Base-by-base conservation (phyloP, 345 rosid genomes). In the Salix caprea region DNA sequence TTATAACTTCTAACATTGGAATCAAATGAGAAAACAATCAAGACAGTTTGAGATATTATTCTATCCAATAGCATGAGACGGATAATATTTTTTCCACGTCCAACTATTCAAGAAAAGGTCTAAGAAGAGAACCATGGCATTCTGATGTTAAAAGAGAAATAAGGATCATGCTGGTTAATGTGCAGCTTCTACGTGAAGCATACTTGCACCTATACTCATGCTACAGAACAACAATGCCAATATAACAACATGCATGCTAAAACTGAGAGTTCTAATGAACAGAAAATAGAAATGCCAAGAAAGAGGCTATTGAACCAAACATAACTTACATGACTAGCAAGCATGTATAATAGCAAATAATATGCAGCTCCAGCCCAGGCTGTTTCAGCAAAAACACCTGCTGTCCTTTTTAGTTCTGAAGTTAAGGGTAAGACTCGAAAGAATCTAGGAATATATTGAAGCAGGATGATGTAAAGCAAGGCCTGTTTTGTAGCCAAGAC, bases 331-430 rank as follows among this genome's bases (percentile, higher is more conserved):
- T 96, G 99, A 88, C 99, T 96, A 48, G 96, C 97, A 74, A 96
- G 98, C 97, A 96, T 91, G 90, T 93, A 96, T 71, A 93, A 76
- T 26, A 96, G 90, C 87, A 96, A 82, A 84, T 96, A 93, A 85
- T 84, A 93, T 44, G 91, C 99, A 82, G 99, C 99, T 82, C 99
- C 99, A 32, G 98, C 96, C 99, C 98, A 93, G 46, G 96, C 96
- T 39, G 98, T 91, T 88, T 96, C 96, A 74, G 97, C 98, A 79
- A 96, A 90, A 71, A 96, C 97, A 71, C 99, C 99, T 1, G 97
- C 84, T 50, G 99, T 93, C 80, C 99, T 91, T 84, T 90, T 96
- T 73, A 96, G 85, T 88, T 96, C 99, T 75, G 97, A 85, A 74
- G 90, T 89, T 69, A 96, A 79, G 2, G 99, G 98, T 12, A 85